Percentiles rank a stretch among this genome's conserved stretches.
These are phyloP conservation scores for Ustanciosporium gigantosporum DNA, from an alignment of 1,284 basidiomycete species.

Conservation along the genomic window DNA sequence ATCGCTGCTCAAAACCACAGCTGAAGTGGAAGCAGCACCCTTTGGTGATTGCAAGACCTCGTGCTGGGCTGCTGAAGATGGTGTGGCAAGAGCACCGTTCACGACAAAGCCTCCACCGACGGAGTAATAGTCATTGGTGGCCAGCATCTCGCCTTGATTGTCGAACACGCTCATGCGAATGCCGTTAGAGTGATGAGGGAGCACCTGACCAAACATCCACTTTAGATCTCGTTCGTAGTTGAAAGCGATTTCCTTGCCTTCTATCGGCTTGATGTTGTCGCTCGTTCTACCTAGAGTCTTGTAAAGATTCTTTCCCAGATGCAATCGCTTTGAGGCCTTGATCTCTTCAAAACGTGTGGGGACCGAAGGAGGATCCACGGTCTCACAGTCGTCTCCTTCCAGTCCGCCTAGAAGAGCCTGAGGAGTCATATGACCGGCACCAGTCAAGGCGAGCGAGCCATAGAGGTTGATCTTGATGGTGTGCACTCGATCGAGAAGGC, in stretches of 20 bases:
- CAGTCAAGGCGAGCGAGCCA: constrained; percentile 67
- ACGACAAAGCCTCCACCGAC: constrained; percentile 59
- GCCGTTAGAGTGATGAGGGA: constrained; percentile 65
- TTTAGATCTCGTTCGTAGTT: constrained; percentile 87
- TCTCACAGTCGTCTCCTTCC: constrained; percentile 72
- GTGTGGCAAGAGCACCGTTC: constrained; percentile 53
- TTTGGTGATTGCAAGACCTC: not conserved
- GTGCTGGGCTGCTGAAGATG: constrained; percentile 1
- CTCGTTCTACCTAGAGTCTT: constrained; percentile 15
- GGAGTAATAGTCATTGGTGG: constrained; percentile 88
- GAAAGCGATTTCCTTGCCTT: constrained; percentile 68
- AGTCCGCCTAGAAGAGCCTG: constrained; percentile 88
- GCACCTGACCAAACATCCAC: constrained; percentile 76
- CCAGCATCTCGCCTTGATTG: constrained; percentile 78
- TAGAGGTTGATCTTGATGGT: constrained; percentile 84
- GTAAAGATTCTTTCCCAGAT: constrained; percentile 67
- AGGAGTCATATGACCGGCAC: constrained; percentile 92
- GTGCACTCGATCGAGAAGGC: constrained; percentile 73
- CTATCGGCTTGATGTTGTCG: not conserved
- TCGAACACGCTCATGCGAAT: constrained; percentile 89
- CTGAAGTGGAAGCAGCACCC: not conserved
- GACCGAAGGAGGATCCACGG: constrained; percentile 78
- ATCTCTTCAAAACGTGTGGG: constrained; percentile 72
- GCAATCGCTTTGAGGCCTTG: constrained; percentile 69
- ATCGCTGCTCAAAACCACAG: constrained; percentile 3